Evolutionary conservation across 2,329 filamentous ascomycete species (phyloP), one percentile per base, ranked within the genome.

Genomic region (Aspergillus sp.): DNA sequence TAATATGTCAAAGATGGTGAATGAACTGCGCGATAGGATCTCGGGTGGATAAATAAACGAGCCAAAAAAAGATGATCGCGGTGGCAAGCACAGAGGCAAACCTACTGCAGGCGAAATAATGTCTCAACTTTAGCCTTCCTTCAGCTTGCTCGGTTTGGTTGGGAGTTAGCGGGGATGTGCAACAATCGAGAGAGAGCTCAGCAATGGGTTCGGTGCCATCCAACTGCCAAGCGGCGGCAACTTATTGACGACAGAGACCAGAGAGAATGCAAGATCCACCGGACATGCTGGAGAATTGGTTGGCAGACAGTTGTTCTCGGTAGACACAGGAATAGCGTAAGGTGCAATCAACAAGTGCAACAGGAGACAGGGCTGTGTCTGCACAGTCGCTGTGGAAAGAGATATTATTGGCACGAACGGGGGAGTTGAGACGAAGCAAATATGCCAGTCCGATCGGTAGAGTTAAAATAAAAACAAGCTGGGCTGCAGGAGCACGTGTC

Each of bases 171-270:
- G 53, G 47, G 48, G 52, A 53, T 62, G 44, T 58, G 50, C 56
- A 59, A 57, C 57, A 56, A 47, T 58, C 36, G 55, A 48, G 51
- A 53, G 50, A 50, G 56, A 63, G 51, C 55, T 61, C 62, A 52
- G 47, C 47, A 60, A 59, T 43, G 42, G 53, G 52, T 57, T 59
- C 53, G 60, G 62, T 60, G 59, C 59, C 62, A 66, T 64, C 54
- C 63, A 63, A 62, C 55, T 59, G 61, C 62, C 62, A 59, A 56
- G 48, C 49, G 59, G 57, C 58, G 61, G 61, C 61, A 64, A 63
- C 24, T 62, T 63, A 65, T 60, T 53, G 56, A 62, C 55, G 52
- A 63, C 59, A 39, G 57, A 56, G 55, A 58, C 52, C 50, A 51
- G 54, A 49, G 59, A 56, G 55, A 22, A 54, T 47, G 57, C 53